Percentiles rank a stretch among this genome's conserved stretches.
These are phyloP conservation scores for Aeschynomene evenia DNA, from an alignment of 306 rosid species.

Conservation along the genomic window DNA sequence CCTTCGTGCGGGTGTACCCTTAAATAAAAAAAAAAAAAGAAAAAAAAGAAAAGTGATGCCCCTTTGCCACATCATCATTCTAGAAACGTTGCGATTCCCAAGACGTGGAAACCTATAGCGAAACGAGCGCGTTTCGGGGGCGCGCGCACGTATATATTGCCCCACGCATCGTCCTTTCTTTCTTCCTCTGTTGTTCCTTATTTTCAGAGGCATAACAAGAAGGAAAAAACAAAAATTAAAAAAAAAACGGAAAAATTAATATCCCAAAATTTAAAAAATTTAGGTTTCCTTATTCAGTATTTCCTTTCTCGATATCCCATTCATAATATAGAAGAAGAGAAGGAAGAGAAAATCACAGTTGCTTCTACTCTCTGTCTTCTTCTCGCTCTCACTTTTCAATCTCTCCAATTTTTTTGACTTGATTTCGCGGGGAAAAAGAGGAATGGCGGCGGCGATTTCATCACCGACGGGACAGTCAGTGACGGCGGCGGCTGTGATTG, in stretches of 20 bases:
- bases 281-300: background rate
- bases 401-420: background rate
- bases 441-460: slow-evolving; percentile 50
- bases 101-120: background rate
- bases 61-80: slow-evolving; percentile 19
- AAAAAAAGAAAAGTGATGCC: background rate
- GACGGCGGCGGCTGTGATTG: slow-evolving; percentile 9
- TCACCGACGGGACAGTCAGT: slow-evolving; percentile 33
- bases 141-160: background rate
- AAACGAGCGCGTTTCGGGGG: slow-evolving; percentile 17
- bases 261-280: background rate
- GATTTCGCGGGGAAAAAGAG: background rate
- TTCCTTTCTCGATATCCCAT: background rate
- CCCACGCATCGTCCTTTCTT: background rate
- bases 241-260: background rate
- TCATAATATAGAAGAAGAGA: background rate
- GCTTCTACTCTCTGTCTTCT: background rate
- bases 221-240: background rate
- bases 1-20: no score
- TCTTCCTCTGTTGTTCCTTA: slow-evolving; percentile 19
- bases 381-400: background rate
- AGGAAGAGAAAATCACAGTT: background rate
- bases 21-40: no score
- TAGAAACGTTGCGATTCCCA: background rate
- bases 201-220: background rate